Conservation (phyloP, 257 asterid species). For the Anisodus acutangulus region DNA sequence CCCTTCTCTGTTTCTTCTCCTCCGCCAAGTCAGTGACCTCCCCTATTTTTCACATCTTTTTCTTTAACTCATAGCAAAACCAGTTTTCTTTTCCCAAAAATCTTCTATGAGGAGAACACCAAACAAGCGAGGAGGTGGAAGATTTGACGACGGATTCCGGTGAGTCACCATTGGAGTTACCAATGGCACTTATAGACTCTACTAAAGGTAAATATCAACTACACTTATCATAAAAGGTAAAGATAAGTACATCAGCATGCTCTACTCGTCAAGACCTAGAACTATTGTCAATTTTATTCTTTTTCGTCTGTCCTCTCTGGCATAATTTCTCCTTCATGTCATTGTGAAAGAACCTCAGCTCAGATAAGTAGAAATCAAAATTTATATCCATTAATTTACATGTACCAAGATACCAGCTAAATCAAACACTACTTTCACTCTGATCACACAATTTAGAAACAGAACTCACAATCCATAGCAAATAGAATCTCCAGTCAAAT, state of each 20-base stretch:
- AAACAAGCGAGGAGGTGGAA: background rate
- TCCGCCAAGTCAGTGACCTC: background rate
- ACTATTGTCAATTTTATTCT: too few relatives aligned
- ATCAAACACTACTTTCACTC: background rate
- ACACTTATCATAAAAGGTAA: too few relatives aligned
- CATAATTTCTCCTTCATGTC: too few relatives aligned
- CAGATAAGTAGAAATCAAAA: too few relatives aligned
- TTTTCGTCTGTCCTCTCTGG: too few relatives aligned
- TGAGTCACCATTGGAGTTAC: background rate
- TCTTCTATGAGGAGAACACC: background rate
- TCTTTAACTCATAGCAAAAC: background rate
- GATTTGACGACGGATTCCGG: background rate
- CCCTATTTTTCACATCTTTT: background rate
- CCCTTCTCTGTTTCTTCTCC: background rate
- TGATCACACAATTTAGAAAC: background rate
- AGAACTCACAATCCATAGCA: background rate
- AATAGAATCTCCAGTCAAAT: background rate
- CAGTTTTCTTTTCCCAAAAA: background rate
- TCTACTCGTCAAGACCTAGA: too few relatives aligned
- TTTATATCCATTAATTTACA: background rate
- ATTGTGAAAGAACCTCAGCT: too few relatives aligned
- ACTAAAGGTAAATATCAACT: too few relatives aligned
- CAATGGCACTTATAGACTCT: too few relatives aligned
- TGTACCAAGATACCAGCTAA: constrained; percentile 18
- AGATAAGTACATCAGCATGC: background rate